Conservation (phyloP, 345 rosid species). For the Crucihimalaya himalaica region DNA sequence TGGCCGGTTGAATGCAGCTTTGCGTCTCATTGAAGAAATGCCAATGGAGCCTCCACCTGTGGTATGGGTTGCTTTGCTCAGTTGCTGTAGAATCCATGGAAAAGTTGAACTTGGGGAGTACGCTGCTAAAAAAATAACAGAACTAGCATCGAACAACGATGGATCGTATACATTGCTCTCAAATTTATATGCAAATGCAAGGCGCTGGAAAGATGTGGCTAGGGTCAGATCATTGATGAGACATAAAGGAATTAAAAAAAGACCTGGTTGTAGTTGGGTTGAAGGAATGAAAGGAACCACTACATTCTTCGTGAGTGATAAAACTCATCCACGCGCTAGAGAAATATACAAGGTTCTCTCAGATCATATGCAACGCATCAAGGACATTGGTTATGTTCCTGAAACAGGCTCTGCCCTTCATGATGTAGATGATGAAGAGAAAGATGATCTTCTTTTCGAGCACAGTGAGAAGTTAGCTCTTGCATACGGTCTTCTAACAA, state of each 20-base stretch:
- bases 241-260: conserved; percentile 62
- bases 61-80: conserved; percentile 77
- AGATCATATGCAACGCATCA: conserved; percentile 60
- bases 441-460: conserved; percentile 68
- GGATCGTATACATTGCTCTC: conserved; percentile 82
- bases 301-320: conserved; percentile 77
- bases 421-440: conserved; percentile 91
- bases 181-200: conserved; percentile 76
- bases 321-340: conserved; percentile 54
- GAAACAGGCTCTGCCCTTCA: conserved; percentile 81
- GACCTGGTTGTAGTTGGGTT: conserved; percentile 92
- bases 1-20: conserved; percentile 61
- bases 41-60: conserved; percentile 68
- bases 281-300: conserved; percentile 76
- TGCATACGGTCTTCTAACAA: conserved; percentile 65
- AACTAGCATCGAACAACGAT: conserved; percentile 59
- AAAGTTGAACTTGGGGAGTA: conserved; percentile 82
- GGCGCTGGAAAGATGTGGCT: conserved; percentile 86
- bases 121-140: conserved; percentile 53
- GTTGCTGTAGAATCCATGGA: conserved; percentile 72
- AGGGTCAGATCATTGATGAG: conserved; percentile 72
- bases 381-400: conserved; percentile 79
- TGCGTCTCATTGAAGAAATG: conserved; percentile 65
- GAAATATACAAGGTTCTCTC: conserved; percentile 60
- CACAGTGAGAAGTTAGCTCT: conserved; percentile 93